Evolutionary conservation across 768 basidiomycete species (phyloP).

Genomic region (Royoungia palumana): DNA sequence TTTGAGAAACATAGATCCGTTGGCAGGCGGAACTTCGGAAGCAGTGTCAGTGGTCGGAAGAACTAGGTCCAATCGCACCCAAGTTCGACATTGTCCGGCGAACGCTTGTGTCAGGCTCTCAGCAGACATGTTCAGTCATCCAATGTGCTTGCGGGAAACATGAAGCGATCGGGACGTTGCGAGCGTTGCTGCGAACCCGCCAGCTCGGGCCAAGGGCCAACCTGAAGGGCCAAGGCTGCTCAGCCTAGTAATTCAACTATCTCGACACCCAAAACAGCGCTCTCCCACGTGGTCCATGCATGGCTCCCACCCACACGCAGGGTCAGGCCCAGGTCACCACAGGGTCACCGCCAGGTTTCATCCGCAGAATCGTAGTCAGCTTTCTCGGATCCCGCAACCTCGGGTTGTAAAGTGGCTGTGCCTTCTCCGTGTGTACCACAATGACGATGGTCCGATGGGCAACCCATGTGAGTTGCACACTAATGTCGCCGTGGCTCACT

Average conservation of each 20-base stretch:
- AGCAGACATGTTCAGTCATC: background rate
- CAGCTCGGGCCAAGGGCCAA: conserved; percentile 13
- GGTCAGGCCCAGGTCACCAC: conserved; percentile 5
- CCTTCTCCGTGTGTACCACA: background rate
- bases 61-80: conserved; percentile 12
- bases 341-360: conserved; percentile 10
- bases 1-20: conserved; percentile 33
- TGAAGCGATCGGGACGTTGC: conserved; percentile 21
- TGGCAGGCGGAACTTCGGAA: conserved; percentile 16
- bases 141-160: conserved; percentile 6
- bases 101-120: conserved; percentile 6
- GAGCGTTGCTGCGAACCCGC: conserved; percentile 12
- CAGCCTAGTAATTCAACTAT: conserved; percentile 9
- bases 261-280: conserved; percentile 17
- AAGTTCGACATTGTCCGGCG: conserved; percentile 12
- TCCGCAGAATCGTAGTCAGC: conserved; percentile 1
- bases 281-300: conserved; percentile 25
- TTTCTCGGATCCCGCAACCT: conserved; percentile 11
- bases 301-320: conserved; percentile 21
- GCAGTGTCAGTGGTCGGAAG: conserved; percentile 16
- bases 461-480: background rate
- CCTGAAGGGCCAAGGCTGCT: conserved; percentile 11
- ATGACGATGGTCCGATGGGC: background rate
- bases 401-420: conserved; percentile 16
- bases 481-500: conserved; percentile 19